A percentile compares a stretch with the other conserved stretches of the same genome.
Conservation (phyloP, 768 basidiomycete genomes). For the Mrakia hoshinonis region DNA sequence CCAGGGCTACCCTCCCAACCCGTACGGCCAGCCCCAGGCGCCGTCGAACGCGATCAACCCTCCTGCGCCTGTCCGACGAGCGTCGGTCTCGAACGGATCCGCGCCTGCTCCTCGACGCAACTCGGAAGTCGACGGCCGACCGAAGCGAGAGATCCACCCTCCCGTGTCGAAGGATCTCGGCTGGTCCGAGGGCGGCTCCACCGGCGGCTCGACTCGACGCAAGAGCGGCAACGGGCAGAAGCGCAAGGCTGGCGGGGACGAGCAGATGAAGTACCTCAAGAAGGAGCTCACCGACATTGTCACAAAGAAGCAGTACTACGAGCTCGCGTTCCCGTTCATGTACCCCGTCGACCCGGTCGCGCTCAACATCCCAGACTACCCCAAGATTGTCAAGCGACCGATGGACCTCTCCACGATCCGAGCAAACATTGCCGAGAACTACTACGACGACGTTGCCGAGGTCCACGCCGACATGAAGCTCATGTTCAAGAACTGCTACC, state of each 20-base stretch:
- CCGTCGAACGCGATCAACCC: constrained; percentile 46
- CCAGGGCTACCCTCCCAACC: constrained; percentile 30
- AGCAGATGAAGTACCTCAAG: constrained; percentile 74
- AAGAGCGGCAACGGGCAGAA: constrained; percentile 33
- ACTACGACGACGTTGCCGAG: constrained; percentile 67
- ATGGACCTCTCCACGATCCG: constrained; percentile 92
- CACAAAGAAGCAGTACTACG: constrained; percentile 65
- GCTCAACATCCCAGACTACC: constrained; percentile 73
- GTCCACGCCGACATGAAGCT: constrained; percentile 87
- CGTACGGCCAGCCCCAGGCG: constrained; percentile 35
- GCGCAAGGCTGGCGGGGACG: constrained; percentile 53
- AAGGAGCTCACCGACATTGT: constrained; percentile 64
- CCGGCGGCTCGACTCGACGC: constrained; percentile 52
- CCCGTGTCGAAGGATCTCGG: constrained; percentile 84
- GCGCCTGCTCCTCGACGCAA: constrained; percentile 54
- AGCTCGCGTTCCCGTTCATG: constrained; percentile 72
- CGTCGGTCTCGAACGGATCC: constrained; percentile 60
- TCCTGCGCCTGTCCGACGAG: constrained; percentile 47
- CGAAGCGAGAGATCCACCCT: constrained; percentile 95
- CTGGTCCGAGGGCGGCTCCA: constrained; percentile 54
- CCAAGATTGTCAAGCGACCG: constrained; percentile 79
- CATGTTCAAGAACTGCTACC: constrained; percentile 88
- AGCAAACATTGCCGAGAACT: constrained; percentile 65
- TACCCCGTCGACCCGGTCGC: constrained; percentile 82
- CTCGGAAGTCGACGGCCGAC: constrained; percentile 51